These are phyloP conservation scores for Ambrosiella xylebori DNA, from an alignment of 2,329 filamentous ascomycete genomes.

Conservation along the genomic window DNA sequence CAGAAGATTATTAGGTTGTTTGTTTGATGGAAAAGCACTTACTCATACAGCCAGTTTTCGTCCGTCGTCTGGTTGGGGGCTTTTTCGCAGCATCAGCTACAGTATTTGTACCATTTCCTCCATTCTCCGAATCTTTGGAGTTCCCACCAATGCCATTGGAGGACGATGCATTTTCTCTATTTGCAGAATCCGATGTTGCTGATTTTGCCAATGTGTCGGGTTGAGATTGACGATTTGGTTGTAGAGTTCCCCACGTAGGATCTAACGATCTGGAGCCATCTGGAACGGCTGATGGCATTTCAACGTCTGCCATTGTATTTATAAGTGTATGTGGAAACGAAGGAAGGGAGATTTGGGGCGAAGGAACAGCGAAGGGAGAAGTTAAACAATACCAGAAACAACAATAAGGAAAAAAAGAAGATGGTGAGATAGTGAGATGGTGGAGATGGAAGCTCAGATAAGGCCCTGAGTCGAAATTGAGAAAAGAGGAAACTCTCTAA, in stretches of 20 bases:
- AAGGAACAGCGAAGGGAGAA: not conserved
- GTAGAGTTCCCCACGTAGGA: not conserved
- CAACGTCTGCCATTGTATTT: not conserved
- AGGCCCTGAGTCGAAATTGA: too few species aligned
- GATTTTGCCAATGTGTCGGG: too few species aligned
- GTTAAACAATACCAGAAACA: not conserved
- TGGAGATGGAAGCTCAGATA: too few species aligned
- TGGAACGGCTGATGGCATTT: not conserved
- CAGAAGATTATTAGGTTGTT: too few species aligned
- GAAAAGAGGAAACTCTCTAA: too few species aligned
- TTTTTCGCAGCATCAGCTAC: slow-evolving; percentile 23
- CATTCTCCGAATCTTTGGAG: slow-evolving; percentile 4
- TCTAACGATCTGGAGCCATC: not conserved
- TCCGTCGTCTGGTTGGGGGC: slow-evolving; percentile 45
- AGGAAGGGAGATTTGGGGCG: not conserved
- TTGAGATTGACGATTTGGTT: too few species aligned
- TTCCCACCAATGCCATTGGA: not conserved
- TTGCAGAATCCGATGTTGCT: too few species aligned
- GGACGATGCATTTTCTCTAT: not conserved
- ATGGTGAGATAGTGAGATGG: too few species aligned
- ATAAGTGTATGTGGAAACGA: not conserved
- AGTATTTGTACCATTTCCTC: slow-evolving; percentile 8
- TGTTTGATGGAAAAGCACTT: slow-evolving; percentile 22
- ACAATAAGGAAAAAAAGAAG: not conserved
- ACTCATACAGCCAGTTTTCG: slow-evolving; percentile 88